Conservation (phyloP, 305 asterid genomes). For the Caryopteris hybrid region DNA sequence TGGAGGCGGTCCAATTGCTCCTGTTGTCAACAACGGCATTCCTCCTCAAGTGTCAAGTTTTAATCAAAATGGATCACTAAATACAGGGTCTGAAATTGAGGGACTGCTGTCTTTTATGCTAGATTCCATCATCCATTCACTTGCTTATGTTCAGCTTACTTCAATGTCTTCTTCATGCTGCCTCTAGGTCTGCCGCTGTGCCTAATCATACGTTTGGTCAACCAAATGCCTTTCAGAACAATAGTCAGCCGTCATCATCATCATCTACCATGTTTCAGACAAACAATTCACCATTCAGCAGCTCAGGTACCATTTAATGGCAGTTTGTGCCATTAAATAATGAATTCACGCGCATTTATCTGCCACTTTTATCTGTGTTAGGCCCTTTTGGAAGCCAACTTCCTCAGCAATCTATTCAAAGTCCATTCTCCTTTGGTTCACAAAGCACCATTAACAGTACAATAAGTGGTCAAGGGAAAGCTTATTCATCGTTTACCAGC, state of each 20-base stretch:
- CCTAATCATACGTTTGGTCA: slow-evolving; percentile 54
- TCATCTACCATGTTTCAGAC: slow-evolving; percentile 33
- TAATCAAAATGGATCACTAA: slow-evolving; percentile 53
- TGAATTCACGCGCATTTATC: background rate
- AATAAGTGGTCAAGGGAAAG: slow-evolving; percentile 33
- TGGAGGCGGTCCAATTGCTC: slow-evolving; percentile 25
- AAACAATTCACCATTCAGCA: slow-evolving; percentile 37
- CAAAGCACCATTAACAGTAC: slow-evolving; percentile 31
- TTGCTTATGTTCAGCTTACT: slow-evolving; percentile 22
- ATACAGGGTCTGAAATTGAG: slow-evolving; percentile 46
- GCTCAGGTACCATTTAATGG: slow-evolving; percentile 38
- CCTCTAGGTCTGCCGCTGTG: slow-evolving; percentile 43
- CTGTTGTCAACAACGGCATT: slow-evolving; percentile 28
- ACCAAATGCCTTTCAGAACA: slow-evolving; percentile 33
- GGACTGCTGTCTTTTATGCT: slow-evolving; percentile 16
- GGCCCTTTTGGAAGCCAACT: slow-evolving; percentile 44
- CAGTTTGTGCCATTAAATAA: background rate
- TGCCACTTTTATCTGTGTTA: slow-evolving; percentile 16
- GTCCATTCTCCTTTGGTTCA: slow-evolving; percentile 35
- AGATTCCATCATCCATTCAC: slow-evolving; percentile 15
- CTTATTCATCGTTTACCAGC: slow-evolving; percentile 38
- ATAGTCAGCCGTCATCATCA: slow-evolving; percentile 40
- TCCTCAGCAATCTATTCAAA: slow-evolving; percentile 38
- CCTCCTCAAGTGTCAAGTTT: slow-evolving; percentile 64
- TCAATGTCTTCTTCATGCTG: slow-evolving; percentile 17